Conservation (phyloP, 83 land plant species). For the Picea abies region DNA sequence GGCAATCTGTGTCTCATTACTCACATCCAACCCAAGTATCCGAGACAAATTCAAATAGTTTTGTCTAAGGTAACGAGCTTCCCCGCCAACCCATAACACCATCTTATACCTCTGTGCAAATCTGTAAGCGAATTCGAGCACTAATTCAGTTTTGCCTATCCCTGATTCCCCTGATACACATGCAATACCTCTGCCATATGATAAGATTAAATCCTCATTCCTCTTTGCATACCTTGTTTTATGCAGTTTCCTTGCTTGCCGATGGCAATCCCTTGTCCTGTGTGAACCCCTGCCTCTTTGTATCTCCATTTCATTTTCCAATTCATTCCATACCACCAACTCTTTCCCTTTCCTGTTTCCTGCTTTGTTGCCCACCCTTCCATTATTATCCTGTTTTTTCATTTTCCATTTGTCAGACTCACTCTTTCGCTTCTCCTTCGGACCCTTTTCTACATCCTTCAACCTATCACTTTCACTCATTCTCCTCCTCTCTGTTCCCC, state of each 20-base stretch:
- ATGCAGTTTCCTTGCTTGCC: slow-evolving; percentile 16
- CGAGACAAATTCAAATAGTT: slow-evolving; percentile 68
- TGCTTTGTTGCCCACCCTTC: not conserved
- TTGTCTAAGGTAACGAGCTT: slow-evolving; percentile 79
- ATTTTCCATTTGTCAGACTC: slow-evolving; percentile 28
- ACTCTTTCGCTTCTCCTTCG: slow-evolving; percentile 24
- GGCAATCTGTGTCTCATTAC: slow-evolving; percentile 41
- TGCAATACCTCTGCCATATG: slow-evolving; percentile 69
- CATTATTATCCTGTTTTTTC: slow-evolving; percentile 12
- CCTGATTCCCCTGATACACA: slow-evolving; percentile 87
- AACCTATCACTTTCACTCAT: no score
- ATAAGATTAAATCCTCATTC: slow-evolving; percentile 29
- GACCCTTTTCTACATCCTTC: not conserved
- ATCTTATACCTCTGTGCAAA: slow-evolving; percentile 75
- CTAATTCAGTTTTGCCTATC: slow-evolving; percentile 91
- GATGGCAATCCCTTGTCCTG: slow-evolving; percentile 11
- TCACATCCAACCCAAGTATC: slow-evolving; percentile 67
- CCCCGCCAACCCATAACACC: slow-evolving; percentile 94
- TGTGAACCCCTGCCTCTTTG: slow-evolving; percentile 39
- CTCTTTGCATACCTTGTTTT: slow-evolving; percentile 29
- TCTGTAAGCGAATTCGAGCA: slow-evolving; percentile 81
- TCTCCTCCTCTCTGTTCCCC: not conserved
- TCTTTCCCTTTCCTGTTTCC: slow-evolving; percentile 60
- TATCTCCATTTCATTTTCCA: slow-evolving; percentile 74
- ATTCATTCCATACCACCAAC: slow-evolving; percentile 64